A percentile compares a stretch with the other conserved stretches of the same genome.
Evolutionary conservation across 257 asterid genomes (phyloP).

Genomic region (Solanum boliviense): DNA sequence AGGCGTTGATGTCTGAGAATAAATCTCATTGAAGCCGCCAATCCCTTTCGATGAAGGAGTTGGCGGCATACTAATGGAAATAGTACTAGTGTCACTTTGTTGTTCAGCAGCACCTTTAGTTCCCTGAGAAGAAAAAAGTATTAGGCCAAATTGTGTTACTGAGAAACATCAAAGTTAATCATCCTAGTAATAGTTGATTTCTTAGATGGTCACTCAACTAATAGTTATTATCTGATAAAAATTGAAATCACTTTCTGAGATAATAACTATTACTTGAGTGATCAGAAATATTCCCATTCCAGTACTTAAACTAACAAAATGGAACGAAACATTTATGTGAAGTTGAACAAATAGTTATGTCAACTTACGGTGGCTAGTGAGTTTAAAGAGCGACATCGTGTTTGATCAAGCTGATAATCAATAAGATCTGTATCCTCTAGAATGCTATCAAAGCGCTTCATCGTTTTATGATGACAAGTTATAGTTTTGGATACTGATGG

Average conservation of each 20-base stretch:
- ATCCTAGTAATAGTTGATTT: background rate
- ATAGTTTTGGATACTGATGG: conserved; percentile 42
- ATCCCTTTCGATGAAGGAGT: conserved; percentile 30
- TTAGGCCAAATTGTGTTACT: background rate
- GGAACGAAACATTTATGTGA: background rate
- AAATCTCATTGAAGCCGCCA: conserved; percentile 8
- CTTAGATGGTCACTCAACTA: background rate
- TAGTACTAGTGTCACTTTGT: background rate
- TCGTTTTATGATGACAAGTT: conserved; percentile 4
- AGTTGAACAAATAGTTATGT: no score
- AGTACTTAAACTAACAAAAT: background rate
- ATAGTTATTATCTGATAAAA: background rate
- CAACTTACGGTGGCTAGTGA: conserved; percentile 10
- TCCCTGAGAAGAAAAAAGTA: conserved; percentile 16
- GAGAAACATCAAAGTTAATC: background rate
- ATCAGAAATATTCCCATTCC: background rate
- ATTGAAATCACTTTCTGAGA: background rate
- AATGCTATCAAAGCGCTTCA: conserved; percentile 40
- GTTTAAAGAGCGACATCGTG: conserved; percentile 3
- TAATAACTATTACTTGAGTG: background rate
- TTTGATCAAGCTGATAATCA: conserved; percentile 1
- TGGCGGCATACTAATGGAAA: conserved; percentile 65
- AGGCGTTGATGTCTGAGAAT: background rate
- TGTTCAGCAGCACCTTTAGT: conserved; percentile 16
- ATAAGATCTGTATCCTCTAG: background rate